These are phyloP conservation scores for Asterochloris sp. DNA, from an alignment of 139 green algal species.

Conservation along the genomic window DNA sequence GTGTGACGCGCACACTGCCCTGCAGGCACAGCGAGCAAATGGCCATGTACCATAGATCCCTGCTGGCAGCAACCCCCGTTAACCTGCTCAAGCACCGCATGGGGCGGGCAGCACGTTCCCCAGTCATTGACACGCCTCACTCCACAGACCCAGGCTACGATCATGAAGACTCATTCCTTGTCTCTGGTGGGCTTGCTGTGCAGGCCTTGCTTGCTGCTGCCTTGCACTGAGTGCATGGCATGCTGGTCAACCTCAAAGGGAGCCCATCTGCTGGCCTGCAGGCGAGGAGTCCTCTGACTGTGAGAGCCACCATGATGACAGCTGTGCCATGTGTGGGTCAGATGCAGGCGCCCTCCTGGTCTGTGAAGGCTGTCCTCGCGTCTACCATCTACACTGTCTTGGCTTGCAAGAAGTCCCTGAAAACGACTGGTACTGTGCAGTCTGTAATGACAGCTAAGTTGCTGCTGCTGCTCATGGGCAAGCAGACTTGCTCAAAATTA, in stretches of 20 bases:
- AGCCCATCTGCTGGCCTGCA: neutral
- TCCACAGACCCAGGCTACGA: constrained; percentile 9
- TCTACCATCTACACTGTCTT: constrained; percentile 6
- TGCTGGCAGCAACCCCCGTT: constrained; percentile 6
- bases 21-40: constrained; percentile 11
- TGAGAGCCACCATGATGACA: constrained; percentile 12
- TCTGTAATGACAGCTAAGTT: constrained; percentile 1
- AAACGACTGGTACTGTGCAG: constrained; percentile 1
- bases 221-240: neutral
- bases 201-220: neutral
- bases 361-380: constrained; percentile 12
- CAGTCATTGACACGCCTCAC: constrained; percentile 8
- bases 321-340: constrained; percentile 4
- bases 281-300: neutral
- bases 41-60: constrained; percentile 3
- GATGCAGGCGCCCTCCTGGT: constrained; percentile 1
- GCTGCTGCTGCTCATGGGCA: neutral
- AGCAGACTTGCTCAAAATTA: too few species aligned
- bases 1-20: neutral
- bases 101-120: neutral
- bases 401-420: neutral
- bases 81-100: neutral
- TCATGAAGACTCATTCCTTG: constrained; percentile 11
- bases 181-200: neutral
- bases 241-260: neutral